Base-by-base conservation (phyloP, 495 filamentous ascomycete genomes). In the Xeromyces bisporus region DNA sequence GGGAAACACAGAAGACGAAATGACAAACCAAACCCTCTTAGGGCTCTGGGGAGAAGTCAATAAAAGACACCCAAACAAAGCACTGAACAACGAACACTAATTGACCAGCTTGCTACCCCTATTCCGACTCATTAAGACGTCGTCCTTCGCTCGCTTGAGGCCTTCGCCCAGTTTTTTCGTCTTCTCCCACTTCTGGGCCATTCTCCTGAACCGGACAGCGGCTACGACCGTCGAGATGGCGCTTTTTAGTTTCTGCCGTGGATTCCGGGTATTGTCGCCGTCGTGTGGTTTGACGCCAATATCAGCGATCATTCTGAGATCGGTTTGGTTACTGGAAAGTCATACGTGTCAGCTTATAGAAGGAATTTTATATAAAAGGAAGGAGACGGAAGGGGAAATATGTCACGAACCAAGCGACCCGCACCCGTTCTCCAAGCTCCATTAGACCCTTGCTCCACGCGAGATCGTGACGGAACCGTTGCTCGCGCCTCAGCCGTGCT, bases 381-480 rank as follows among this genome's bases (percentile, higher is more conserved):
- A 11, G 25, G 35, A 23, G 28, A 23, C 28, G 29, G 26, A 36
- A 30, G 25, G 31, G 36, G 32, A 44, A 39, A 38, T 27, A 25
- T 18, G 18, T 20, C 26, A 75, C 82, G 43, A 73, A 94, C 89
- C 87, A 97, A 58, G 78, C 74, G 34, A 57, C 42, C 68, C 70
- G 50, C 69, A 85, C 53, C 73, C 71, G 48, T 77, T 65, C 60
- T 15, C 58, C 71, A 30, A 96, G 72, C 53, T 86, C 79, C 67
- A 89, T 73, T 39, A 75, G 43, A 75, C 53, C 64, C 68, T 71
- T 97, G 80, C 51, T 78, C 79, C 61, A 92, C 15, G 73, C 77
- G 32, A 86, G 59, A 38, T 80, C 78, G 26, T 62, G 64, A 28
- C 89, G 64, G 55, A 96, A 75, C 32, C 67, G 71, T 42, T 79